Percentiles rank a stretch among this genome's conserved stretches.
Conservation (phyloP, 1,139 yeast genomes). For the Yamadazyma songkhlaensis region DNA sequence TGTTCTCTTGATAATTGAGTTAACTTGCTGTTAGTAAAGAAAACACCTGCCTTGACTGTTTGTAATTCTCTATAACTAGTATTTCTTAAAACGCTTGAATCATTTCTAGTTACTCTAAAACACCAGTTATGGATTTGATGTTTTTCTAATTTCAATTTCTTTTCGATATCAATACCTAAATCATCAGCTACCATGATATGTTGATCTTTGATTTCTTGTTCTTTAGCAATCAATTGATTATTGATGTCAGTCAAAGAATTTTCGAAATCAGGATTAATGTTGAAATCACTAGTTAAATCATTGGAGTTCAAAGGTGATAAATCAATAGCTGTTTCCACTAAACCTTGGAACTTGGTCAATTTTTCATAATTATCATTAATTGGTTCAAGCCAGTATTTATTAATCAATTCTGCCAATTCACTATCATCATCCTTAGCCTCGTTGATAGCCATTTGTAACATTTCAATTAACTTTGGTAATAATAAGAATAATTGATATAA, state of each 20-base stretch:
- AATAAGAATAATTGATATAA: conserved; percentile 74
- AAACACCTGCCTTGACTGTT: conserved; percentile 93
- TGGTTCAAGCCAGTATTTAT: conserved; percentile 57
- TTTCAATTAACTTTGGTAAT: conserved; percentile 63
- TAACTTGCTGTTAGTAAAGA: conserved; percentile 71
- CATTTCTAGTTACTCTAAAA: conserved; percentile 85
- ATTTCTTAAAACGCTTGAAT: conserved; percentile 74
- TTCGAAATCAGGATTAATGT: conserved; percentile 88
- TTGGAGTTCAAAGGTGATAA: conserved; percentile 68
- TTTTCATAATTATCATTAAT: conserved; percentile 47
- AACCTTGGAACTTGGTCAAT: conserved; percentile 69
- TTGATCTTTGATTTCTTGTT: conserved; percentile 52
- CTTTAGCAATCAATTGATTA: conserved; percentile 52
- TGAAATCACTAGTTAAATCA: conserved; percentile 58
- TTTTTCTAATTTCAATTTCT: conserved; percentile 82
- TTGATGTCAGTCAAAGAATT: conserved; percentile 66
- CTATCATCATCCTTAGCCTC: conserved; percentile 19
- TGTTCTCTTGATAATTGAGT: conserved; percentile 60
- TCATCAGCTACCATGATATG: conserved; percentile 72
- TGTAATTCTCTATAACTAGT: conserved; percentile 72
- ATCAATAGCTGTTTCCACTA: conserved; percentile 91
- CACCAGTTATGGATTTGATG: conserved; percentile 93
- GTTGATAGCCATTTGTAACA: conserved; percentile 42
- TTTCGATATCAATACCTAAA: conserved; percentile 76
- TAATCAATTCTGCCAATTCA: conserved; percentile 33